phyloP scores from a whole-genome alignment of 2,329 filamentous ascomycete genomes.

The Diaporthe helianthi region DNA sequence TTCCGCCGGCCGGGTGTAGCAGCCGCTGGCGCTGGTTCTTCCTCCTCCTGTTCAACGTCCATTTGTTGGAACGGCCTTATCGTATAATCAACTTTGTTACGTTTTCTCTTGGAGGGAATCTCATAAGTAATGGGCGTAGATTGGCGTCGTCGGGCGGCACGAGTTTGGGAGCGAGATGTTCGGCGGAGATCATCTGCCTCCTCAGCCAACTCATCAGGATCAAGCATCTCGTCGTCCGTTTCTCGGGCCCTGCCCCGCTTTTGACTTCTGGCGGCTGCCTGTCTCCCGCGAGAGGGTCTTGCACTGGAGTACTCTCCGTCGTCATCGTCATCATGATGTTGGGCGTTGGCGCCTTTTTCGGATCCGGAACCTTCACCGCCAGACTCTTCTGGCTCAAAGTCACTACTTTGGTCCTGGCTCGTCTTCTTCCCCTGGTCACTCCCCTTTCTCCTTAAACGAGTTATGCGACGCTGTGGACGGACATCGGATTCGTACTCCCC shows the following conservation, averaged over 20 bases:
- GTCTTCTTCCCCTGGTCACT: conserved; percentile 51
- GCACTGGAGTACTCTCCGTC: conserved; percentile 58
- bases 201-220: conserved; percentile 70
- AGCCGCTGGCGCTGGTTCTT: conserved; percentile 66
- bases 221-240: conserved; percentile 64
- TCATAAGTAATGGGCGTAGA: conserved; percentile 67
- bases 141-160: conserved; percentile 53
- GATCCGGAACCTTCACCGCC: conserved; percentile 56
- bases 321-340: conserved; percentile 51
- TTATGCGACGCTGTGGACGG: conserved; percentile 23
- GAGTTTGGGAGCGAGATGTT: conserved; percentile 57
- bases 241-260: conserved; percentile 56
- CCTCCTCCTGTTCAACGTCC: conserved; percentile 75
- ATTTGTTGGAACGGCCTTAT: conserved; percentile 78
- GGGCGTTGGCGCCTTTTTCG: conserved; percentile 40
- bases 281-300: conserved; percentile 56
- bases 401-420: conserved; percentile 62
- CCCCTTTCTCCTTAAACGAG: conserved; percentile 28
- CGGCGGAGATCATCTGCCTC: conserved; percentile 68
- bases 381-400: conserved; percentile 68
- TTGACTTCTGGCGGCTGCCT: conserved; percentile 50
- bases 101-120: conserved; percentile 59
- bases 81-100: conserved; percentile 79
- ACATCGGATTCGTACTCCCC: conserved; percentile 36
- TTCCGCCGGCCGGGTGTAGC: conserved; percentile 75